Conservation (phyloP, 1,284 basidiomycete genomes). For the Bondarzewia mesenterica region DNA sequence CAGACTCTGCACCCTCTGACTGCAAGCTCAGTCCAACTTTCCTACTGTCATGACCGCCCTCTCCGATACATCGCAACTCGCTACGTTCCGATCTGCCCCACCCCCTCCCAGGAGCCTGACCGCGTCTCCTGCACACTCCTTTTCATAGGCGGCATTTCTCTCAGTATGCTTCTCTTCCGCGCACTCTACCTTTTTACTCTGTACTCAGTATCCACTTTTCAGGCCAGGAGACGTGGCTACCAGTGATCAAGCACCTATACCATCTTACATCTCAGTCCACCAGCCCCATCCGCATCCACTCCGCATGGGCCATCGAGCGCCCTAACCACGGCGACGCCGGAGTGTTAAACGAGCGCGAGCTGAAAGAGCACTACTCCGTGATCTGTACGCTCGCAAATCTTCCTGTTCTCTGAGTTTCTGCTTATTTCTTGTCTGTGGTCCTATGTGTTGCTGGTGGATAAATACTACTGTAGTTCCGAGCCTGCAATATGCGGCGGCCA, state of each 20-base stretch:
- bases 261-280: background rate
- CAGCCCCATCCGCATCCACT: conserved; percentile 6
- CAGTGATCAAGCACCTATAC: conserved; percentile 12
- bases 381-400: conserved; percentile 5
- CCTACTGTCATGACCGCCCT: background rate
- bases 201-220: background rate
- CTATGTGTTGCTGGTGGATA: background rate
- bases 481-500: conserved; percentile 12
- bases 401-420: background rate
- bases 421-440: background rate
- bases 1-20: background rate
- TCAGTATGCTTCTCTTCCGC: background rate
- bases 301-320: conserved; percentile 13
- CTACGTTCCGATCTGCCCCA: background rate
- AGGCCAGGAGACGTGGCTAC: conserved; percentile 13
- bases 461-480: conserved; percentile 6
- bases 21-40: background rate
- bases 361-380: conserved; percentile 12
- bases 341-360: conserved; percentile 11
- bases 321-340: conserved; percentile 14
- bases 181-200: background rate
- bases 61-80: background rate
- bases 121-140: background rate
- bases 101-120: background rate
- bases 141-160: background rate